A percentile compares a stretch with the other conserved stretches of the same genome.
Evolutionary conservation across 2,329 filamentous ascomycete species (phyloP).

Genomic region (Xylaria sp.): DNA sequence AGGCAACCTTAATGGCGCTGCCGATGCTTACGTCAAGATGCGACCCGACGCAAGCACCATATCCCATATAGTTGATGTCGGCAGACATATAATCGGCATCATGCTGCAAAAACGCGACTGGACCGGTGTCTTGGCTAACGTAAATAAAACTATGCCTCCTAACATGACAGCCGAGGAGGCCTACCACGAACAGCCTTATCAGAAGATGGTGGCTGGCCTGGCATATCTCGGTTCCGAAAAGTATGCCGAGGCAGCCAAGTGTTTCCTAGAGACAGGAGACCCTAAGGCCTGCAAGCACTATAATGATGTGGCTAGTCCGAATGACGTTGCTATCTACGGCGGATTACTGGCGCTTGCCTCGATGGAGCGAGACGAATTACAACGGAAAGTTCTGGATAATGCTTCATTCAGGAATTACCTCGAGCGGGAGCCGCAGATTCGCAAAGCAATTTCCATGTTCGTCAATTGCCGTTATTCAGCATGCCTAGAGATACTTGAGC

Average conservation of each 20-base stretch:
- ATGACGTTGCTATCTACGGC: conserved; percentile 91
- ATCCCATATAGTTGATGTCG: conserved; percentile 83
- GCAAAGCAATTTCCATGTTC: conserved; percentile 87
- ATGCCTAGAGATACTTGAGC: conserved; percentile 82
- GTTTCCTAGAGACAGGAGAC: conserved; percentile 71
- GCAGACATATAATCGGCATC: conserved; percentile 77
- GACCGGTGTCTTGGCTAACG: conserved; percentile 65
- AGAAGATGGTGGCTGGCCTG: conserved; percentile 59
- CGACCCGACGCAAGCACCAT: conserved; percentile 85
- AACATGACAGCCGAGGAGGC: conserved; percentile 54
- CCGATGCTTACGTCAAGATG: conserved; percentile 84
- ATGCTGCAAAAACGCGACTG: conserved; percentile 80
- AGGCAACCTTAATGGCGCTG: conserved; percentile 74
- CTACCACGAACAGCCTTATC: conserved; percentile 54
- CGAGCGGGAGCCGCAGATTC: conserved; percentile 91
- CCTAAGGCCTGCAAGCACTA: conserved; percentile 57
- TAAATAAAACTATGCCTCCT: conserved; percentile 66
- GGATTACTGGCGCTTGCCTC: conserved; percentile 88
- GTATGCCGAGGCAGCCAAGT: conserved; percentile 68
- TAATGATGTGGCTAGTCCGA: conserved; percentile 76
- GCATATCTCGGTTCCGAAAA: conserved; percentile 53
- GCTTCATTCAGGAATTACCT: conserved; percentile 82
- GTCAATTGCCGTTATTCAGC: conserved; percentile 87
- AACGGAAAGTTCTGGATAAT: conserved; percentile 79
- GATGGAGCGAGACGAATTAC: conserved; percentile 80